phyloP scores from a whole-genome alignment of 1,284 basidiomycete species.

The Erythrobasidium hasegawianum region DNA sequence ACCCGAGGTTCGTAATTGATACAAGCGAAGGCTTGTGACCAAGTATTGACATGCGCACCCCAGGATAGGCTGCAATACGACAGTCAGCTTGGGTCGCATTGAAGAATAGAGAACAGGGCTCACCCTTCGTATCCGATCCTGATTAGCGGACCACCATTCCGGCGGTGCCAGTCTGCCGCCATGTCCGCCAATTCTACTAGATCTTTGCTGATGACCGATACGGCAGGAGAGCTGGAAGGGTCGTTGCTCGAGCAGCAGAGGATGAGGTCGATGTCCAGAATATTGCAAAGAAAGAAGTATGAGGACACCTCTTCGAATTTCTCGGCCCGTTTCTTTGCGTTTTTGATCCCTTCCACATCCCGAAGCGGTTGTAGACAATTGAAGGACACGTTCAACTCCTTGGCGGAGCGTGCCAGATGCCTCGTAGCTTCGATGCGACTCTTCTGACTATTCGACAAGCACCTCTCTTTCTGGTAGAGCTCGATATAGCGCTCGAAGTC shows the following conservation, averaged over 20 bases:
- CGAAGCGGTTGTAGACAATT: constrained; percentile 50
- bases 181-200: constrained; percentile 44
- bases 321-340: constrained; percentile 30
- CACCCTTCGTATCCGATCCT: constrained; percentile 40
- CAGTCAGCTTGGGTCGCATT: no score
- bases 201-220: constrained; percentile 44
- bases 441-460: constrained; percentile 23
- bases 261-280: constrained; percentile 40
- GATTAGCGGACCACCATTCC: constrained; percentile 34
- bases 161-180: constrained; percentile 37
- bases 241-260: constrained; percentile 41
- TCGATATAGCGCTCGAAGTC: constrained; percentile 47
- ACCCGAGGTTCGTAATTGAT: constrained; percentile 44
- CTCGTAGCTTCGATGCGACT: constrained; percentile 43
- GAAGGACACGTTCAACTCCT: constrained; percentile 43
- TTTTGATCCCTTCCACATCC: constrained; percentile 48
- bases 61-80: constrained; percentile 33
- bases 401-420: constrained; percentile 43
- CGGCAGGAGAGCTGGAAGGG: constrained; percentile 41
- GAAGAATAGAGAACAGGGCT: no score
- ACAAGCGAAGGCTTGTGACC: constrained; percentile 48
- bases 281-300: constrained; percentile 38
- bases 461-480: constrained; percentile 33
- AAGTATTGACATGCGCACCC: constrained; percentile 41
- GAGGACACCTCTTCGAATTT: constrained; percentile 39